A percentile compares a stretch with the other conserved stretches of the same genome.
phyloP scores from a whole-genome alignment of 2,329 filamentous ascomycete species.

The Tolypocladium guangdongense region DNA sequence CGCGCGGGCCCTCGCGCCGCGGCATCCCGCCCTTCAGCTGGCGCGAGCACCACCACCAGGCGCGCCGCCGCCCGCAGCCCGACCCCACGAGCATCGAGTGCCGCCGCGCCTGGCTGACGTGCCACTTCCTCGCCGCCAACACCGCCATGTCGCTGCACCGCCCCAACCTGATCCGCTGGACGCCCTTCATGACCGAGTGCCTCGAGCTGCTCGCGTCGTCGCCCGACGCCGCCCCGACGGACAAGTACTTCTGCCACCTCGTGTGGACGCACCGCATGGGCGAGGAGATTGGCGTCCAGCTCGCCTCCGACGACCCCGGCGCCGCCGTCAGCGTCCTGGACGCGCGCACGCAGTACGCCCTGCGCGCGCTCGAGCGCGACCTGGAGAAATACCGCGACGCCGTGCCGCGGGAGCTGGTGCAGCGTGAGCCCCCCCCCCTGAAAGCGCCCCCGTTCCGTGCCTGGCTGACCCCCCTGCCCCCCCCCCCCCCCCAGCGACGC shows the following conservation, averaged over 20 bases:
- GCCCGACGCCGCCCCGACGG: slow-evolving; percentile 43
- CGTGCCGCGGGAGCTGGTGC: slow-evolving; percentile 41
- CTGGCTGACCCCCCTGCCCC: too few relatives aligned
- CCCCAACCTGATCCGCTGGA: slow-evolving; percentile 49
- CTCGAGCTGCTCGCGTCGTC: slow-evolving; percentile 43
- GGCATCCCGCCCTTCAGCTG: slow-evolving; percentile 16
- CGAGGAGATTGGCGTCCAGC: slow-evolving; percentile 57
- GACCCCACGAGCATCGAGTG: slow-evolving; percentile 45
- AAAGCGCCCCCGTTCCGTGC: not conserved
- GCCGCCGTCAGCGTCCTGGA: slow-evolving; percentile 46
- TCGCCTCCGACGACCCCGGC: slow-evolving; percentile 54
- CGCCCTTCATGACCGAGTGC: slow-evolving; percentile 49
- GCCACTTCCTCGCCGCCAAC: slow-evolving; percentile 48
- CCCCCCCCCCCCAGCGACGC: slow-evolving; percentile 34
- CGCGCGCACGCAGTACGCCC: slow-evolving; percentile 49
- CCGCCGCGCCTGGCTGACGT: slow-evolving; percentile 47
- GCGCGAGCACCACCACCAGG: slow-evolving; percentile 30
- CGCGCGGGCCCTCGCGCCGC: slow-evolving; percentile 11
- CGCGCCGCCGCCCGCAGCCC: slow-evolving; percentile 28
- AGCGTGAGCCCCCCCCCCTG: slow-evolving; percentile 33
- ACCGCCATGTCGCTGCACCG: slow-evolving; percentile 51
- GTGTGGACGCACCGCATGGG: slow-evolving; percentile 51
- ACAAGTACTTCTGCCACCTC: slow-evolving; percentile 47
- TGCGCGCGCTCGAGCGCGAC: slow-evolving; percentile 55
- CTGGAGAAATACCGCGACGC: slow-evolving; percentile 47